Evolutionary conservation across 805 yeast species (phyloP).

Genomic region (Nematodospora valgi): DNA sequence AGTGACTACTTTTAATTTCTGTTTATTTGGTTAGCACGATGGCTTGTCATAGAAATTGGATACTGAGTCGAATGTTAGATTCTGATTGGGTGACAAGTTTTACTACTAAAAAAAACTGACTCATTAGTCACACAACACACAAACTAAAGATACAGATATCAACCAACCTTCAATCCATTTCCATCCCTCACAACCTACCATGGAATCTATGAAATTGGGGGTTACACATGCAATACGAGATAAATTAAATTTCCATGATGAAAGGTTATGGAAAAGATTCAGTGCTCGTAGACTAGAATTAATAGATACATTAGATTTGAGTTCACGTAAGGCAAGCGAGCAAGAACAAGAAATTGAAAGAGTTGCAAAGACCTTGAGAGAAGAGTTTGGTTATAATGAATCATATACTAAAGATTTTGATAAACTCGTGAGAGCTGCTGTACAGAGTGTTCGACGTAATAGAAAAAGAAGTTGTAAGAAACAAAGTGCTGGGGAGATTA

Average conservation of each 20-base stretch:
- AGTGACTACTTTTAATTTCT: too few species aligned
- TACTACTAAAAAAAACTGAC: too few species aligned
- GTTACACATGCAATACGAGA: constrained; percentile 57
- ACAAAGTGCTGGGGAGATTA: constrained; percentile 1
- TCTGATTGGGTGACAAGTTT: too few species aligned
- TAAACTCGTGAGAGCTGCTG: constrained; percentile 86
- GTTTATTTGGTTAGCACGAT: too few species aligned
- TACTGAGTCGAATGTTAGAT: too few species aligned
- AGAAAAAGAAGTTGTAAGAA: constrained; percentile 57
- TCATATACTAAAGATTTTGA: constrained; percentile 72
- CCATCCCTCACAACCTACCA: too few species aligned
- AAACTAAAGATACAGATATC: too few species aligned
- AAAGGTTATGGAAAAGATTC: constrained; percentile 81
- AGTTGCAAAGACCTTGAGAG: constrained; percentile 73
- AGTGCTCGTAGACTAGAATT: constrained; percentile 87
- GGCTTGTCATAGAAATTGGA: too few species aligned
- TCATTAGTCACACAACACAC: too few species aligned
- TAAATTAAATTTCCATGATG: constrained; percentile 74
- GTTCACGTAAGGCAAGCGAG: constrained; percentile 80
- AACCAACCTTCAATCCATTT: too few species aligned
- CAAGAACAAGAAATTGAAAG: constrained; percentile 79
- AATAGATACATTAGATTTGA: constrained; percentile 68
- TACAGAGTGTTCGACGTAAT: constrained; percentile 88
- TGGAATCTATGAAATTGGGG: constrained; percentile 49
- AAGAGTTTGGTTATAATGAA: constrained; percentile 70